Base-by-base conservation (phyloP, 208 protist genomes). In the Acanthamoeba sp. region DNA sequence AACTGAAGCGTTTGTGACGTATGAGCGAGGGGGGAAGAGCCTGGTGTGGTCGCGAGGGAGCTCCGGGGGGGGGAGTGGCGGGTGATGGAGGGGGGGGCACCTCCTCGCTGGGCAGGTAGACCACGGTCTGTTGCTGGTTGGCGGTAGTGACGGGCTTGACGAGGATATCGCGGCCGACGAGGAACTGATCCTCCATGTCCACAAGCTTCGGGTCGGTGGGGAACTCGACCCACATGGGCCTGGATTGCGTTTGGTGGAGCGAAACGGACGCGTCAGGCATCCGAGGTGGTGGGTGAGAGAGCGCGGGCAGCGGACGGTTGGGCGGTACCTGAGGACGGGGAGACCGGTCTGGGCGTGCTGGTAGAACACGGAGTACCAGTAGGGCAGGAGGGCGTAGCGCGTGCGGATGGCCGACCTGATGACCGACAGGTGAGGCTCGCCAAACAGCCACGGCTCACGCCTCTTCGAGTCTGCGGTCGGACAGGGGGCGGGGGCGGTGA, bases 361-460 rank as follows among this genome's bases (percentile, higher is more conserved):
- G 93, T 98, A 98, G 93, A 99, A 99, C 18, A 98, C 87, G 27
- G 99, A 99, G 96, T 99, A 99, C 69, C 99, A 97, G 95, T 99
- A 99, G 29, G 99, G 98, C 5, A 99, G 93, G 50, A 99, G 97
- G 59, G 95, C 94, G 95, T 99, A 99, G 91, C 99, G 94, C 22
- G 48, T 64, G 7, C 66, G 36, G 18, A 98, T 95, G 14, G 97
- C 91, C 2, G 87, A 27, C 9, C 96, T 64, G n/a, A 98, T 95
- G 27, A 82, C 10, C 0, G 32, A 3, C 18, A 62, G 95, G 62
- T 92, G 89, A n/a, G 78, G 88, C 32, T 97, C 96, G 24, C 97
- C 98, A 95, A 99, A 99, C n/a, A 98, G 97, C 98, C 98, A 99
- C 40, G 99, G 99, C 97, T 99, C 99, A 85, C 99, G 98, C 42